Base-by-base conservation (phyloP, 2,329 filamentous ascomycete genomes). In the Chaetoscypha palmicola region DNA sequence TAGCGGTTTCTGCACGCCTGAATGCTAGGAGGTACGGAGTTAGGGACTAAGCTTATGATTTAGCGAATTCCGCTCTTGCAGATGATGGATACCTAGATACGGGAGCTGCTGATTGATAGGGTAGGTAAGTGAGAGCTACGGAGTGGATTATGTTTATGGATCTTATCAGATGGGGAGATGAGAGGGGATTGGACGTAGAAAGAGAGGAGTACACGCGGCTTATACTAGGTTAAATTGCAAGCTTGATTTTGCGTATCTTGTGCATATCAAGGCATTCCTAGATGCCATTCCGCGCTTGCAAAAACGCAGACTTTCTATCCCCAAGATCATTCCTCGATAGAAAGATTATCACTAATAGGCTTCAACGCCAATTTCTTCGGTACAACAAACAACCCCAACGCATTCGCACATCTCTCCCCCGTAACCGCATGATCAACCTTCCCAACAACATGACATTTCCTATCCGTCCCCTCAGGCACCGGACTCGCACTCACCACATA, bases 401-500 rank as follows among this genome's bases (percentile, higher is more conserved):
- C 79, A 57, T 75, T 72, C 0, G 81, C 79, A 54, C 70, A 78
- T 8, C 79, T 59, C 23, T 62, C 64, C 4, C 79, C 81, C n/a
- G 70, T 66, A 17, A 72, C 49, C 14, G 66, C 73, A n/a, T n/a
- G n/a, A 63, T 80, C 75, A 11, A 83, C 56, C 17, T 66, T 68
- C 3, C 69, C 76, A 30, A 63, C 62, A 33, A 75, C 76, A 66
- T 73, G 79, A 41, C 68, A 60, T 64, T 76, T 77, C 54, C 72
- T 72, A 10, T 64, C 64, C 38, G 62, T 59, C 2, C 62, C 62
- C 46, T 54, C 58, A 44, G 56, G 53, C 44, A 72, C 61, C 33
- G 72, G 71, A 40, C 66, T 60, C 10, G 71, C 68, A 44, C 71
- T 68, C 5, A 88, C 64, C 23, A 83, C 68, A 63, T 86, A 86